Base-by-base conservation (phyloP, 768 basidiomycete species). In the Mycena rebaudengoi region DNA sequence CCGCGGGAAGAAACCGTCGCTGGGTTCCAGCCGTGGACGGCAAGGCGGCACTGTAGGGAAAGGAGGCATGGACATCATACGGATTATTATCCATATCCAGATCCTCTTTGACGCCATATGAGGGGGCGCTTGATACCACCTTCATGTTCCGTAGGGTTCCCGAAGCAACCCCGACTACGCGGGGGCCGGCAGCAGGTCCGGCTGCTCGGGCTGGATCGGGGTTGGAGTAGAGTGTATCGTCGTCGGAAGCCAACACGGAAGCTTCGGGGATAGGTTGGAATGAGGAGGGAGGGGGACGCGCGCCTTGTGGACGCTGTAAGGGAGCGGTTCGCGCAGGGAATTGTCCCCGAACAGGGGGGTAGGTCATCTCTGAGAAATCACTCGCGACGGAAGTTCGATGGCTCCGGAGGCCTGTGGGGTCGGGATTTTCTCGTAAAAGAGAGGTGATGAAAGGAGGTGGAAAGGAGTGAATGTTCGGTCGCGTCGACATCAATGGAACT, bases 361-460 rank as follows among this genome's bases (percentile, higher is more conserved):
- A 86, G 4, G 85, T 85, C 78, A 85, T 81, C 70, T 87, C 85
- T 2, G 85, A 86, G 60, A 83, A 78, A 26, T 81, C 80, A 69
- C 84, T 85, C 1, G 28, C 49, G 52, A 82, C 61, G n/a, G 81
- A 80, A 68, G 80, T 64, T 16, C 77, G 76, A 26, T 74, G 71
- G 25, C 70, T 69, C 39, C 73, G 71, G 29, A 69, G 28, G 21
- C 32, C 37, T n/a, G 70, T 29, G 49, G 53, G 64, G 25, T 76
- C 72, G 44, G 74, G 73, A 66, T 79, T 80, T 64, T 86, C 82
- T 65, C 78, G 81, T 14, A 89, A 79, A 16, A 88, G 75, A 7
- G 80, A 80, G 18, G 88, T 88, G 62, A 89, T 89, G 71, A 89
- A n/a, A 85, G 2, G 86, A 83, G 3, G 88, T 88, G 8, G 87